Evolutionary conservation across 345 rosid genomes (phyloP).

Genomic region (Salix arbutifolia): DNA sequence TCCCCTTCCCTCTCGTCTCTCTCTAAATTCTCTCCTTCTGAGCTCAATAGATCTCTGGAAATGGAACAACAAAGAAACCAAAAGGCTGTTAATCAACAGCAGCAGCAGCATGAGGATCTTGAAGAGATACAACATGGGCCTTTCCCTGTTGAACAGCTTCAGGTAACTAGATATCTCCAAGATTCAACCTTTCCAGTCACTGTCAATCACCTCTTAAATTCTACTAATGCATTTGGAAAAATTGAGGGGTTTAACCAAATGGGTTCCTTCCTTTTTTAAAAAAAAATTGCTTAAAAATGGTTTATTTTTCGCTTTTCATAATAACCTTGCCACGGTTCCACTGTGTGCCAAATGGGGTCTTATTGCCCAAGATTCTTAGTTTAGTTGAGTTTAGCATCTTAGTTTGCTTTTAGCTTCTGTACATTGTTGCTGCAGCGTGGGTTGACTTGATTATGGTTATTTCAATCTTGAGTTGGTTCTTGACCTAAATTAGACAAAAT

Average conservation of each 20-base stretch:
- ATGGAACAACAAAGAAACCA: slow-evolving; percentile 46
- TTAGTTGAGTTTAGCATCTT: neutral
- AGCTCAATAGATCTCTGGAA: neutral
- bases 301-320: neutral
- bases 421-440: neutral
- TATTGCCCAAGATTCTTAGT: neutral
- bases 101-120: slow-evolving; percentile 27
- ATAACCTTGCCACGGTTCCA: neutral
- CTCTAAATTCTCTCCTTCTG: neutral
- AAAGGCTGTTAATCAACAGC: slow-evolving; percentile 18
- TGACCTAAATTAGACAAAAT: neutral
- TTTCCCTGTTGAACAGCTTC: slow-evolving; percentile 56
- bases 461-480: neutral
- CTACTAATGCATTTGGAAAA: too few species aligned
- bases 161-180: slow-evolving; percentile 25
- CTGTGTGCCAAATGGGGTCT: neutral
- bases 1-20: neutral
- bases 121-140: slow-evolving; percentile 56
- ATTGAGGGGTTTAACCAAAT: neutral
- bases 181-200: neutral
- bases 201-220: neutral
- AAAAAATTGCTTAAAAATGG: neutral
- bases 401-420: neutral
- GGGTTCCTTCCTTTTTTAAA: neutral
- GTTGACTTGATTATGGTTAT: neutral